Percentiles rank a stretch among this genome's conserved stretches.
Evolutionary conservation across 768 basidiomycete species (phyloP).

Genomic region (Termitomyces sp.): DNA sequence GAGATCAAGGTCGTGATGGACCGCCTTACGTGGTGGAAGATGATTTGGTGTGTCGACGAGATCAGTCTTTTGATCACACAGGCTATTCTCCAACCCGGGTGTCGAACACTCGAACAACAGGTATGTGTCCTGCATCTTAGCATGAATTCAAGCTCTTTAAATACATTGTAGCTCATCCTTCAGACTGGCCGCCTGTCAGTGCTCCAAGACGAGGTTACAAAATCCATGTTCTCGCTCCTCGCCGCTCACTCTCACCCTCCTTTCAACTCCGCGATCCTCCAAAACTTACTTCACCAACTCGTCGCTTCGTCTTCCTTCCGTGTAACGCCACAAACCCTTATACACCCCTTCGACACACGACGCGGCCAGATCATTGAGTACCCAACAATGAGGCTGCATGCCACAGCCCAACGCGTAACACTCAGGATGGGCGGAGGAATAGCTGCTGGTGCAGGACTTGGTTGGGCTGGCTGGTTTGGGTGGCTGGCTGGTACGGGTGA

Average conservation of each 20-base stretch:
- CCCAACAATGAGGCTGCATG: constrained; percentile 55
- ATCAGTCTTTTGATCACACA: constrained; percentile 30
- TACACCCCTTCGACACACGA: constrained; percentile 43
- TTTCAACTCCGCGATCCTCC: constrained; percentile 49
- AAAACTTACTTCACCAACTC: constrained; percentile 54
- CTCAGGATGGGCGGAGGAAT: constrained; percentile 44
- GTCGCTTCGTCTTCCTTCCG: constrained; percentile 36
- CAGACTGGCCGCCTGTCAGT: constrained; percentile 55
- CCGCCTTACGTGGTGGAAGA: constrained; percentile 40
- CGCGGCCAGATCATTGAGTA: constrained; percentile 46
- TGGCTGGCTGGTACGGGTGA: constrained; percentile 38
- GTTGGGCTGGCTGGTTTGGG: constrained; percentile 58
- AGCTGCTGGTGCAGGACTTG: constrained; percentile 42
- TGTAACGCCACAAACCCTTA: constrained; percentile 42
- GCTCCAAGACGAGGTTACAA: constrained; percentile 38
- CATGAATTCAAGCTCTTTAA: not conserved
- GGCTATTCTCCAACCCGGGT: constrained; percentile 36
- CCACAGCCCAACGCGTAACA: constrained; percentile 55
- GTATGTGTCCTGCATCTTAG: constrained; percentile 21
- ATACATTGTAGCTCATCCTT: constrained; percentile 46
- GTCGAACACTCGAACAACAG: constrained; percentile 43
- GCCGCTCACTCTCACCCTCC: constrained; percentile 30
- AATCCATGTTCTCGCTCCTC: constrained; percentile 34
- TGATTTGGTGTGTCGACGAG: constrained; percentile 41
- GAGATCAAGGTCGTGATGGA: constrained; percentile 35